Base-by-base conservation (phyloP, 257 asterid species). In the Nicotiana tabacum region DNA sequence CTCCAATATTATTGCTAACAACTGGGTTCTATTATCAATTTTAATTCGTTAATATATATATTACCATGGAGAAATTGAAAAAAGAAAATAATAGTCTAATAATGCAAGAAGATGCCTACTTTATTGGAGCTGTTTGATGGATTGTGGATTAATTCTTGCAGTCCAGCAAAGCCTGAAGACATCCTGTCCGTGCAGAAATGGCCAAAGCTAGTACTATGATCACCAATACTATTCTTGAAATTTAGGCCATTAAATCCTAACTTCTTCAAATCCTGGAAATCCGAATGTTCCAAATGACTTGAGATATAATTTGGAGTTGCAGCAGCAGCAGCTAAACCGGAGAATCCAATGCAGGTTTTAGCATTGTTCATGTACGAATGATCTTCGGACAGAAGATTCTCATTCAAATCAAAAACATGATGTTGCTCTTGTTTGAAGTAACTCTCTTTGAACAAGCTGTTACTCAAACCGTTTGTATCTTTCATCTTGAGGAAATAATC, bases 81-180 rank as follows among this genome's bases (percentile, higher is more conserved):
- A 9, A 29, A 30, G 51, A 43, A 43, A 43, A 9, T 43, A 43
- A 8, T 43, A 43, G 0, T 37, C 46, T 37, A 37, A 43, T 43
- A 43, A 43, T 56, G 55, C 46, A 32, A 83, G n/a, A 72, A 30
- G 21, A 77, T 64, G 61, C 77, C 9, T 69, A 87, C 88, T 68
- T 82, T 83, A 79, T 84, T 84, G 55, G 83, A 51, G 82, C 84
- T 83, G 62, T 55, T 84, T 12, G 85, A 82, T 30, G 82, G 84
- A 77, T 64, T 78, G 30, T 77, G 79, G 72, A 7, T 51, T 4
- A 65, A 60, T 58, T 86, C 66, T 29, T 55, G 84, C 9, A 53
- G 27, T n/a, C 66, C 62, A 78, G 35, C 51, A 70, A 60, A 27
- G 13, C 16, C 68, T 5, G 57, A 77, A 77, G 81, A 68, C 39